Base-by-base conservation (phyloP, 2,329 filamentous ascomycete genomes). In the Purpureocillium takamizusanense region DNA sequence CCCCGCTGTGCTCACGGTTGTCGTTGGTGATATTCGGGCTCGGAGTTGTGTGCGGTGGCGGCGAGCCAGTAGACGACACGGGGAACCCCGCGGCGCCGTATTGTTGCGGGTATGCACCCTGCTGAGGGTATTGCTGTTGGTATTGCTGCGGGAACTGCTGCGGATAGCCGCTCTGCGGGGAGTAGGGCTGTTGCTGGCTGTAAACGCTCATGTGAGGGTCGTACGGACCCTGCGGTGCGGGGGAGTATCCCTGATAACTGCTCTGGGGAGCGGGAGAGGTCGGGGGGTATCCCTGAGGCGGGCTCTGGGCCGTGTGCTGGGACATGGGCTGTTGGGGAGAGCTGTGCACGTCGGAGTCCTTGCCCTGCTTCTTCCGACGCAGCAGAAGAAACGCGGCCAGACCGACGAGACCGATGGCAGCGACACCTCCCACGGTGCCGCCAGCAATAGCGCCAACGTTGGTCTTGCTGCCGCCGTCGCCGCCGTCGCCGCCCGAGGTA, bases 391-490 rank as follows among this genome's bases (percentile, higher is more conserved):
- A 70, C 29, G 55, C 51, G 9, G 49, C 60, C 7, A 59, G 44
- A 15, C 54, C 59, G 33, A 71, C 51, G n/a, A 72, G 49, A 3
- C 52, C 61, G 15, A 72, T 46, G 12, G 48, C 59, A 1, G 51
- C 61, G 4, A 69, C 59, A 11, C 69, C 69, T n/a, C 67, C 68
- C 9, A 71, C 63, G 3, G 60, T 57, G 18, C 67, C 68, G 10
- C 69, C 69, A 7, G 54, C 66, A 32, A 73, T 71, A 13, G 67
- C 58, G 5, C 64, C 69, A 10, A 62, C 50, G 36, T 56, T 54
- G 7, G 55, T 50, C n/a, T 46, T 48, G 16, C 43, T 42, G n/a
- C 43, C 43, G 12, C 43, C 61, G 6, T 57, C 50, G 8, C 55
- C 60, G 9, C 53, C 44, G 33, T 48, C 48, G 49, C 39, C 10